phyloP scores from a whole-genome alignment of 257 asterid genomes.

The Nicotiana tabacum region DNA sequence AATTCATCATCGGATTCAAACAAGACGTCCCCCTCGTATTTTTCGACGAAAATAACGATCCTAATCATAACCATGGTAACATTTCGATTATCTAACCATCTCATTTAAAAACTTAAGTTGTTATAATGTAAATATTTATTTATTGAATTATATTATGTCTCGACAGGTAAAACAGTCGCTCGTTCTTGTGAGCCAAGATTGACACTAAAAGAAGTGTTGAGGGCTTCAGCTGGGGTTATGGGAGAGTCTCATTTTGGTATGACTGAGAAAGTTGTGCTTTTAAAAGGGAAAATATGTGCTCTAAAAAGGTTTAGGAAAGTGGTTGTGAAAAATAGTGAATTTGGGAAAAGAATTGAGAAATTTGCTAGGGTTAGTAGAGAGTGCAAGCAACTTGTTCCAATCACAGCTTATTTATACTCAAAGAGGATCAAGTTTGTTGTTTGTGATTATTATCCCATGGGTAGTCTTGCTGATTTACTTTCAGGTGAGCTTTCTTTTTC shows the following conservation, averaged over 20 bases:
- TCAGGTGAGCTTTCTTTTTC: slow-evolving; percentile 19
- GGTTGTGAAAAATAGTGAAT: slow-evolving; percentile 28
- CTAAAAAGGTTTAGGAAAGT: slow-evolving; percentile 46
- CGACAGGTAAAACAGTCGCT: not conserved
- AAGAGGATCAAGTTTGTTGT: slow-evolving; percentile 62
- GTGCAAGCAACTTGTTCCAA: slow-evolving; percentile 41
- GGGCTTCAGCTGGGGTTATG: slow-evolving; percentile 51
- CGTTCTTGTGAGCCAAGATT: slow-evolving; percentile 9
- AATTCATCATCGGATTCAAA: slow-evolving; percentile 33
- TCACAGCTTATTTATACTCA: slow-evolving; percentile 43
- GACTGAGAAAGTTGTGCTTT: slow-evolving; percentile 49
- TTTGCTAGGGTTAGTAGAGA: slow-evolving; percentile 29
- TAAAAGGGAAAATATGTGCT: slow-evolving; percentile 39
- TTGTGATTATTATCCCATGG: slow-evolving; percentile 56
- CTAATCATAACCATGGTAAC: not conserved
- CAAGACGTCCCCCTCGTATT: slow-evolving; percentile 40
- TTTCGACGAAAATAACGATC: slow-evolving; percentile 5
- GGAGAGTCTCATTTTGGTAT: slow-evolving; percentile 48
- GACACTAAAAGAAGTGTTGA: slow-evolving; percentile 45
- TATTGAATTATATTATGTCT: not conserved
- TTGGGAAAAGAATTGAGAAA: slow-evolving; percentile 40
- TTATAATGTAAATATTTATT: not conserved
- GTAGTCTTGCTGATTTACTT: slow-evolving; percentile 56
- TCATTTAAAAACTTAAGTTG: not conserved
- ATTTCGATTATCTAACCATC: not conserved